Conservation (phyloP, 768 basidiomycete genomes). For the Leccinum longicurvipes region DNA sequence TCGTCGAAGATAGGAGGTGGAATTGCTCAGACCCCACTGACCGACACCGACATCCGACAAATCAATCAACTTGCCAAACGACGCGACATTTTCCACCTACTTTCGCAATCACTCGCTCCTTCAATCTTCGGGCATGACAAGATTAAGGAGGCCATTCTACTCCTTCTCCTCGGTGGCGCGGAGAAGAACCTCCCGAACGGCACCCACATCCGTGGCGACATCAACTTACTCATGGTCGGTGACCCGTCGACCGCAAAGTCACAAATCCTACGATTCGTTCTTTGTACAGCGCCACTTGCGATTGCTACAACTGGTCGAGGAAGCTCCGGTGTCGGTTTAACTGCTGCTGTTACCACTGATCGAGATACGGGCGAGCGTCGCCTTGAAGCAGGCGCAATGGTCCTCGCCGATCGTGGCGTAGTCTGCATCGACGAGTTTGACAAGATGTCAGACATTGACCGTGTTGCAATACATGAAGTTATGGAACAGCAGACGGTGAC, state of each 20-base stretch:
- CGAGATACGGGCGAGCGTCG: constrained; percentile 96
- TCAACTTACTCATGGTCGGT: constrained; percentile 99
- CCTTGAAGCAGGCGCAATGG: constrained; percentile 99
- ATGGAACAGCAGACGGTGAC: constrained; percentile 99
- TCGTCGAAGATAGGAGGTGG: constrained; percentile 95
- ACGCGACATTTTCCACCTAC: constrained; percentile 78
- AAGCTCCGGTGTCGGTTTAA: constrained; percentile 97
- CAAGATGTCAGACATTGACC: constrained; percentile 99
- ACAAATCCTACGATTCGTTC: constrained; percentile 92
- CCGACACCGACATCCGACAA: constrained; percentile 90
- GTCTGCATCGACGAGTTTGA: constrained; percentile 99
- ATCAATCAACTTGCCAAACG: constrained; percentile 94
- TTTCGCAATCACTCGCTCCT: constrained; percentile 93
- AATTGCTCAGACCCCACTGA: constrained; percentile 87
- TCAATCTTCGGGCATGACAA: constrained; percentile 96
- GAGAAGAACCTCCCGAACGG: constrained; percentile 98
- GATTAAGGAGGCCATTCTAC: constrained; percentile 91
- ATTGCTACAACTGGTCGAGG: constrained; percentile 98
- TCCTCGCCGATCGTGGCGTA: constrained; percentile 96
- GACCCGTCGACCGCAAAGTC: constrained; percentile 99
- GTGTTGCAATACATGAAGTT: constrained; percentile 99
- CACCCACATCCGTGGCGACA: constrained; percentile 98
- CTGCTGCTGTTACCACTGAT: constrained; percentile 97
- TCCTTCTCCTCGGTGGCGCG: constrained; percentile 91
- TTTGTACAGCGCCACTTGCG: constrained; percentile 93